phyloP scores from a whole-genome alignment of 768 basidiomycete species.

The Postia placenta region DNA sequence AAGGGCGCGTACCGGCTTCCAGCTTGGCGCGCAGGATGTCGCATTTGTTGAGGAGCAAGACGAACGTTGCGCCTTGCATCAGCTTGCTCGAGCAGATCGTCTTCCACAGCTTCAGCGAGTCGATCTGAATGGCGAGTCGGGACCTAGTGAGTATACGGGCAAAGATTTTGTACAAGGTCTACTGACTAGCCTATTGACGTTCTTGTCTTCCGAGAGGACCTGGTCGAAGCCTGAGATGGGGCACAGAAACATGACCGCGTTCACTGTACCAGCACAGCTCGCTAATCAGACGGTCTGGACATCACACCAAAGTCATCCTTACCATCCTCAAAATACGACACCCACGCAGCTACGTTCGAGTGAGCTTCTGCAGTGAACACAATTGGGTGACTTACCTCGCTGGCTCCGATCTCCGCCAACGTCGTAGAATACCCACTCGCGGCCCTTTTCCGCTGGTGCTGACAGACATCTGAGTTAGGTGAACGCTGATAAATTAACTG shows the following conservation, averaged over 20 bases:
- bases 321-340: conserved; percentile 67
- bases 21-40: conserved; percentile 56
- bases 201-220: conserved; percentile 49
- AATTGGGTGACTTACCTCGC: conserved; percentile 32
- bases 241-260: conserved; percentile 61
- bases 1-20: conserved; percentile 28
- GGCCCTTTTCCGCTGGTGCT: conserved; percentile 22
- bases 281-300: too few relatives aligned
- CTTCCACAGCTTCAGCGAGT: conserved; percentile 56
- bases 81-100: conserved; percentile 53
- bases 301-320: too few relatives aligned
- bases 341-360: conserved; percentile 46
- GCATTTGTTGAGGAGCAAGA: conserved; percentile 58
- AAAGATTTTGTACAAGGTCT: neutral
- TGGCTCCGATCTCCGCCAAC: conserved; percentile 56
- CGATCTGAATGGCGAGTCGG: conserved; percentile 37
- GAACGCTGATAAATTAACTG: neutral
- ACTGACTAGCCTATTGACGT: conserved; percentile 52
- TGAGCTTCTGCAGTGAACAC: neutral
- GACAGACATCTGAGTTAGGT: neutral
- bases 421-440: conserved; percentile 61
- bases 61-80: conserved; percentile 45
- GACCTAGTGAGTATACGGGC: too few relatives aligned
- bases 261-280: too few relatives aligned
- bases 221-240: conserved; percentile 63